phyloP scores from a whole-genome alignment of 2,329 filamentous ascomycete species.

The Septoria petroselini region DNA sequence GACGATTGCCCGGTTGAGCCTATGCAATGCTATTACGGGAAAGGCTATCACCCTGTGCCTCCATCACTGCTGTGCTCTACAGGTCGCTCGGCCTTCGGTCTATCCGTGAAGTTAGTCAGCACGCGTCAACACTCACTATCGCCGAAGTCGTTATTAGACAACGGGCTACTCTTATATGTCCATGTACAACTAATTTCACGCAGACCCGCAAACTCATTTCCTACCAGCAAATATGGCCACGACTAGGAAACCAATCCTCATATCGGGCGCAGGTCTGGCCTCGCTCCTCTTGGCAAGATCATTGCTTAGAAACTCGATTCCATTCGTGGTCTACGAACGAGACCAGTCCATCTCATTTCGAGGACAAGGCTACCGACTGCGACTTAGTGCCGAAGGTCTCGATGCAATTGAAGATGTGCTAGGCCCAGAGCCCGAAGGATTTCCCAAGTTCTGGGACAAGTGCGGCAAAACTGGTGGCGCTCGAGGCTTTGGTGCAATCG shows the following conservation, averaged over 20 bases:
- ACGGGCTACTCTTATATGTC: neutral
- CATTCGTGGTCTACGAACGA: constrained; percentile 44
- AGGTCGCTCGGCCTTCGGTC: too few relatives aligned
- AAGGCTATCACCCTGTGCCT: too few relatives aligned
- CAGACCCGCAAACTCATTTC: neutral
- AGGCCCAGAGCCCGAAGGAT: constrained; percentile 35
- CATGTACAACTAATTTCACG: neutral
- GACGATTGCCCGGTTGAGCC: too few relatives aligned
- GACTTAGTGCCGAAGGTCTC: constrained; percentile 56
- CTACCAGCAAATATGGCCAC: constrained; percentile 9
- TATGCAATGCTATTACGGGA: too few relatives aligned
- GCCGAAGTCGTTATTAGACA: too few relatives aligned
- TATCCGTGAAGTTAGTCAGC: too few relatives aligned
- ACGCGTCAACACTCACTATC: too few relatives aligned
- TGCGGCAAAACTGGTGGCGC: constrained; percentile 60
- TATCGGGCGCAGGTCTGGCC: constrained; percentile 43
- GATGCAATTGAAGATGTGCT: constrained; percentile 58
- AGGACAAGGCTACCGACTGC: constrained; percentile 61
- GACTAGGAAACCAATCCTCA: constrained; percentile 42
- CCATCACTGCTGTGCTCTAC: too few relatives aligned
- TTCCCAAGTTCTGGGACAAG: constrained; percentile 55
- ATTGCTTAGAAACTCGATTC: constrained; percentile 38
- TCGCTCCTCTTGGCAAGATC: constrained; percentile 42
- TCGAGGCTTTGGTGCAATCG: constrained; percentile 48
- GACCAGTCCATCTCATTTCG: constrained; percentile 54